Percentiles rank a stretch among this genome's conserved stretches.
Evolutionary conservation across 192 early-diverging fungal genomes (phyloP).

Genomic region (Coemansia sp.): DNA sequence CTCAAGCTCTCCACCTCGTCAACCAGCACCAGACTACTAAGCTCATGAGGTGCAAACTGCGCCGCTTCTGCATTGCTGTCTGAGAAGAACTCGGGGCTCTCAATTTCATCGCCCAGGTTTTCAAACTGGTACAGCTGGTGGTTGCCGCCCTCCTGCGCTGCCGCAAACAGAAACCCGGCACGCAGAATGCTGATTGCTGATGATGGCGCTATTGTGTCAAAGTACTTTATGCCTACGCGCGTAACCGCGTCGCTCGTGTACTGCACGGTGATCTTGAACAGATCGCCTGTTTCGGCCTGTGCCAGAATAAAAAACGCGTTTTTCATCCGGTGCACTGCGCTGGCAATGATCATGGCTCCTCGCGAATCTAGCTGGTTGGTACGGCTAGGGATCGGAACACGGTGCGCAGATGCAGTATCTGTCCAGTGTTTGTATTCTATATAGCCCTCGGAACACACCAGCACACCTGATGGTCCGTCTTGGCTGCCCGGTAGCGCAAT

Average conservation of each 20-base stretch:
- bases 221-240: constrained; percentile 85
- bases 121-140: constrained; percentile 94
- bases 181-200: constrained; percentile 79
- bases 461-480: constrained; percentile 95
- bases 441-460: constrained; percentile 89
- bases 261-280: constrained; percentile 91
- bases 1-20: constrained; percentile 84
- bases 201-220: constrained; percentile 89
- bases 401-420: constrained; percentile 47
- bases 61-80: constrained; percentile 54
- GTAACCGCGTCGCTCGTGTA: constrained; percentile 61
- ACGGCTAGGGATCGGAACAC: constrained; percentile 81
- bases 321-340: constrained; percentile 89
- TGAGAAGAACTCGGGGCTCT: background rate
- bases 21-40: constrained; percentile 84
- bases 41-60: constrained; percentile 70
- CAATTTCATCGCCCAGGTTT: constrained; percentile 84
- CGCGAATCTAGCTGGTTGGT: constrained; percentile 64
- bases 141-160: constrained; percentile 80
- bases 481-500: constrained; percentile 73
- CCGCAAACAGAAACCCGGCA: constrained; percentile 91
- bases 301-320: constrained; percentile 83
- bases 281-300: constrained; percentile 90
- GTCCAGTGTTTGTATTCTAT: constrained; percentile 85
- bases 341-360: constrained; percentile 74